Percentiles rank a stretch among this genome's conserved stretches.
Conservation (phyloP, 2,329 filamentous ascomycete genomes). For the Aquanectria penicillioides region DNA sequence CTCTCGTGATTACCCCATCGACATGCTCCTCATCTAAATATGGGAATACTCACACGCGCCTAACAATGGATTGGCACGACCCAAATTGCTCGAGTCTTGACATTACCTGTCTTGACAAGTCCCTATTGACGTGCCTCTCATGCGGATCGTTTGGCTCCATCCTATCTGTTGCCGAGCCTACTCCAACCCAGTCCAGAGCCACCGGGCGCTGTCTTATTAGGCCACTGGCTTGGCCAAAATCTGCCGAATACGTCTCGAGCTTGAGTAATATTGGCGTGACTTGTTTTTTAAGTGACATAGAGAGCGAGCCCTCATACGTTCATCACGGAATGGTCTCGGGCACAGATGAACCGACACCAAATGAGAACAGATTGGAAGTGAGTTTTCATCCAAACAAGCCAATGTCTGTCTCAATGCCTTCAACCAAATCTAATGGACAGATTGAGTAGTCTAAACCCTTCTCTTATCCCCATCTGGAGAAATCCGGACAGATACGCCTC, state of each 20-base stretch:
- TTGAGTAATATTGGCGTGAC: background rate
- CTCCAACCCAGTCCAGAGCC: background rate
- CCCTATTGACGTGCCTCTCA: background rate
- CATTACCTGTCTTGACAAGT: background rate
- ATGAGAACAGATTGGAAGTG: background rate
- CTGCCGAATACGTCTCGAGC: background rate
- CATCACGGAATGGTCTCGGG: background rate
- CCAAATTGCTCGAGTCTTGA: background rate
- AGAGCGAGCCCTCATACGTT: background rate
- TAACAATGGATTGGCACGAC: background rate
- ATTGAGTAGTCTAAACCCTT: background rate
- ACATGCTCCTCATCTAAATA: no score
- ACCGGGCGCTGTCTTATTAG: background rate
- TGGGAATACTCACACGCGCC: no score
- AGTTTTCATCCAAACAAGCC: background rate
- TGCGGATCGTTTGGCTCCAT: background rate
- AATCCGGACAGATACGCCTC: slow-evolving; percentile 15
- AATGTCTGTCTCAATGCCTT: background rate
- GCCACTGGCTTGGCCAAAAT: background rate
- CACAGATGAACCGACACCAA: background rate
- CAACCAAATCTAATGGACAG: no score
- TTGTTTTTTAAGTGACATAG: background rate
- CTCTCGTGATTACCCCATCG: no score
- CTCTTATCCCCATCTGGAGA: slow-evolving; percentile 7
- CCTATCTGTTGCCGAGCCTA: background rate